Conservation (phyloP, 257 asterid genomes). For the Salvia miltiorrhiza region DNA sequence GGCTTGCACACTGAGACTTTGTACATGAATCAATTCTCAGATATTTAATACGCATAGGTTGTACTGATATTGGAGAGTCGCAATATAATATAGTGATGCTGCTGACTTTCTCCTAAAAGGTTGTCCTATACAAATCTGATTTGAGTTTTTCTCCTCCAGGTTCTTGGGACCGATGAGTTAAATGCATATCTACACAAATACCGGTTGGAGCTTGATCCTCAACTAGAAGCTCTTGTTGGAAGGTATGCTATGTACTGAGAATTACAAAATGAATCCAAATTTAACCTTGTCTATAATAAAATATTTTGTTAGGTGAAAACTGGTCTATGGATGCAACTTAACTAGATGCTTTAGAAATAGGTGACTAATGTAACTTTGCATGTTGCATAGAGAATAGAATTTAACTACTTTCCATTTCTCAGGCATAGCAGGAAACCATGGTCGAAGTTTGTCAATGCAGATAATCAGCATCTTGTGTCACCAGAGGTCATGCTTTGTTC, state of each 20-base stretch:
- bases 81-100: background rate
- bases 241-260: conserved; percentile 45
- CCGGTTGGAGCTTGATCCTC: conserved; percentile 79
- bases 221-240: conserved; percentile 85
- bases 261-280: background rate
- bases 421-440: conserved; percentile 93
- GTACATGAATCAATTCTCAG: background rate
- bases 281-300: background rate
- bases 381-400: background rate
- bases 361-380: background rate
- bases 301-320: conserved; percentile 5
- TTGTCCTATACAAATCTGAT: conserved; percentile 12
- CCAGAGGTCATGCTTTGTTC: conserved; percentile 59
- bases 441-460: conserved; percentile 78
- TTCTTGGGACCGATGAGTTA: conserved; percentile 92
- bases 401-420: conserved; percentile 20
- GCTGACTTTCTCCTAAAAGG: background rate
- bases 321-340: background rate
- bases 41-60: background rate
- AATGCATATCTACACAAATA: conserved; percentile 84
- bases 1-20: background rate
- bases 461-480: conserved; percentile 84
- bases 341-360: background rate
- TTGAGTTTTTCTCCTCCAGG: conserved; percentile 41
- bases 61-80: background rate